Conservation (phyloP, 2,329 filamentous ascomycete species). For the Aspergillus sp. region DNA sequence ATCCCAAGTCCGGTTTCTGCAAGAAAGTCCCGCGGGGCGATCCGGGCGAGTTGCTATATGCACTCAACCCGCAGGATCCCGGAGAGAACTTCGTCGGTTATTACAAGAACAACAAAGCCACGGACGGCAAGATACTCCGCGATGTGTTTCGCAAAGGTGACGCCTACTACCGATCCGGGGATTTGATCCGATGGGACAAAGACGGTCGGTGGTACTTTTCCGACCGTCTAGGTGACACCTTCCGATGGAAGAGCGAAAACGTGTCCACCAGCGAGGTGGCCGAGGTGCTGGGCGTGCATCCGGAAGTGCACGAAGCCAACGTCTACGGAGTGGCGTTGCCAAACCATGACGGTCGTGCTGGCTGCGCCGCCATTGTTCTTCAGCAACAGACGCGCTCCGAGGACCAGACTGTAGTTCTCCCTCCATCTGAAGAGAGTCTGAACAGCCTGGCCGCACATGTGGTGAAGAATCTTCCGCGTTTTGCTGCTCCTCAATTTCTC, state of each 20-base stretch:
- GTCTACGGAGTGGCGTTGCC: conserved; percentile 82
- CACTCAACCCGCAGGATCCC: conserved; percentile 67
- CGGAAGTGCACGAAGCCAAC: conserved; percentile 72
- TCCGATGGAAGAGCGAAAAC: conserved; percentile 71
- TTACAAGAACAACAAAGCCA: conserved; percentile 71
- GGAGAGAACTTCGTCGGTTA: conserved; percentile 76
- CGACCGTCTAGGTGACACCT: conserved; percentile 63
- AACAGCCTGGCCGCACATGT: conserved; percentile 64
- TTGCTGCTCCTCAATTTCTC: conserved; percentile 77
- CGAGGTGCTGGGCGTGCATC: conserved; percentile 69
- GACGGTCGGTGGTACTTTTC: conserved; percentile 78
- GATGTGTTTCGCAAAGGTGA: conserved; percentile 75
- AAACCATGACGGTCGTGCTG: conserved; percentile 79
- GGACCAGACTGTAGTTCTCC: conserved; percentile 23
- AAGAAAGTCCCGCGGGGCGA: conserved; percentile 59
- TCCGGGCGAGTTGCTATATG: conserved; percentile 74
- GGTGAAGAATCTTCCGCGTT: conserved; percentile 63
- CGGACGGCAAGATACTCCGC: conserved; percentile 71
- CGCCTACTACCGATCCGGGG: conserved; percentile 81
- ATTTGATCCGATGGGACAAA: conserved; percentile 69
- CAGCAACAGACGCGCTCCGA: conserved; percentile 42
- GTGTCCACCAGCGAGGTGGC: conserved; percentile 80
- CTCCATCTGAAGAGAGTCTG: conserved; percentile 49
- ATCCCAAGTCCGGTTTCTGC: conserved; percentile 71
- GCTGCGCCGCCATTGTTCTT: conserved; percentile 72